Conservation (phyloP, 257 asterid genomes). For the Solanum boliviense region DNA sequence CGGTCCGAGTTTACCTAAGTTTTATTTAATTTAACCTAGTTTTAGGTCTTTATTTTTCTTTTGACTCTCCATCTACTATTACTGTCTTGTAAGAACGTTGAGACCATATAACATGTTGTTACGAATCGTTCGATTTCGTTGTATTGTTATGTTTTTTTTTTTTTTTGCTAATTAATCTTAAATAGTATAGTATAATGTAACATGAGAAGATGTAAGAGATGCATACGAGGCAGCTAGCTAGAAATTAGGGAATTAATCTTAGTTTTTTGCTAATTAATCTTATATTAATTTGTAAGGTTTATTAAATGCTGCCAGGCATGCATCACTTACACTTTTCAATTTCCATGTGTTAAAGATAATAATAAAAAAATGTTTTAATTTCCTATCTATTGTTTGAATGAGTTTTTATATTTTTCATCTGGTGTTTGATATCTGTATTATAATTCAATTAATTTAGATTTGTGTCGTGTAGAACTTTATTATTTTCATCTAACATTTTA, state of each 20-base stretch:
- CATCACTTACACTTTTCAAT: conserved; percentile 8
- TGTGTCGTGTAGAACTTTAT: fast-evolving
- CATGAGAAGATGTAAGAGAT: conserved; percentile 47
- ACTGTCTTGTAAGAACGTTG: not conserved
- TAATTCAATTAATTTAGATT: fast-evolving
- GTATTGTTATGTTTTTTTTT: not conserved
- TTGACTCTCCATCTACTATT: not conserved
- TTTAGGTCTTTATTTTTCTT: not conserved
- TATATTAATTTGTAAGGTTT: not conserved
- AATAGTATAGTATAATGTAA: not conserved
- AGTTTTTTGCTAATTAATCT: not conserved
- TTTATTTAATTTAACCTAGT: not conserved
- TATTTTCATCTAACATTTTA: fast-evolving
- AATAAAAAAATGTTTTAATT: not conserved
- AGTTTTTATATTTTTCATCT: fast-evolving
- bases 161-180: not conserved
- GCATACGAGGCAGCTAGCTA: conserved; percentile 35
- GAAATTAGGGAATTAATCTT: not conserved
- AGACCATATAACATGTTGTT: not conserved
- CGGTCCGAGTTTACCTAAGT: conserved; percentile 40
- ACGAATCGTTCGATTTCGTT: not conserved
- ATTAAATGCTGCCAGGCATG: conserved; percentile 3
- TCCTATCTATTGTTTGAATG: not conserved
- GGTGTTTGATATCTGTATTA: fast-evolving
- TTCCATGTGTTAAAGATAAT: not conserved